phyloP scores from a whole-genome alignment of 1,284 basidiomycete species.

The Ganoderma sinense region DNA sequence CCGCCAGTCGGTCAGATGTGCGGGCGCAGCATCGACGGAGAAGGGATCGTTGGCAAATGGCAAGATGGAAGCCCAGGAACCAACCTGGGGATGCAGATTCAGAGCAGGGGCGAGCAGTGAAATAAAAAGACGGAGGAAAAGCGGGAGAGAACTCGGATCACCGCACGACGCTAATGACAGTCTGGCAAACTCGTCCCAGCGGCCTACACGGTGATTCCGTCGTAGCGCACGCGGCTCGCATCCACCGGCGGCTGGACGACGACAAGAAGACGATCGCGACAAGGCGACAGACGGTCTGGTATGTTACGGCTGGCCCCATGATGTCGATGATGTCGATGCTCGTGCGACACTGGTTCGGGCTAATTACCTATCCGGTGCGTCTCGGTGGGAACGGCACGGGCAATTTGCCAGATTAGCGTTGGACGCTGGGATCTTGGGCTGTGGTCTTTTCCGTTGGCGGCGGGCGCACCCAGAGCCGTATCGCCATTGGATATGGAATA shows the following conservation, averaged over 20 bases:
- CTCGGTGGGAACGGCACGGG: constrained; percentile 3
- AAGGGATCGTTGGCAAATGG: not conserved
- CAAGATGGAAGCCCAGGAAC: not conserved
- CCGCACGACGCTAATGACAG: not conserved
- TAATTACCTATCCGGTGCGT: not conserved
- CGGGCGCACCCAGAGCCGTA: not conserved
- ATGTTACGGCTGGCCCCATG: not conserved
- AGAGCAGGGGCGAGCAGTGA: not conserved
- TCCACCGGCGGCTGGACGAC: not conserved
- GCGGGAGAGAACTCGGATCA: not conserved
- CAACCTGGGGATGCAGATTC: not conserved
- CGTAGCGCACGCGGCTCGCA: not conserved
- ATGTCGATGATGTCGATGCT: not conserved
- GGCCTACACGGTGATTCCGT: not conserved
- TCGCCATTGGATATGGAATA: not conserved
- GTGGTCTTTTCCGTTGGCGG: not conserved
- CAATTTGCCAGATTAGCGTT: constrained; percentile 15
- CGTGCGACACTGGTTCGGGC: constrained; percentile 4
- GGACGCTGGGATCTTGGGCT: constrained; percentile 11
- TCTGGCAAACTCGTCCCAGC: not conserved
- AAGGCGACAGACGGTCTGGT: not conserved
- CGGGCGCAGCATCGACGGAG: not conserved
- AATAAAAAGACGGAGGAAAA: not conserved
- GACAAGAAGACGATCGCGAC: not conserved
- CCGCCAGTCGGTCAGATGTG: not conserved